Evolutionary conservation across 495 filamentous ascomycete species (phyloP), one percentile per base, ranked within the genome.

Genomic region (Podospora comata): DNA sequence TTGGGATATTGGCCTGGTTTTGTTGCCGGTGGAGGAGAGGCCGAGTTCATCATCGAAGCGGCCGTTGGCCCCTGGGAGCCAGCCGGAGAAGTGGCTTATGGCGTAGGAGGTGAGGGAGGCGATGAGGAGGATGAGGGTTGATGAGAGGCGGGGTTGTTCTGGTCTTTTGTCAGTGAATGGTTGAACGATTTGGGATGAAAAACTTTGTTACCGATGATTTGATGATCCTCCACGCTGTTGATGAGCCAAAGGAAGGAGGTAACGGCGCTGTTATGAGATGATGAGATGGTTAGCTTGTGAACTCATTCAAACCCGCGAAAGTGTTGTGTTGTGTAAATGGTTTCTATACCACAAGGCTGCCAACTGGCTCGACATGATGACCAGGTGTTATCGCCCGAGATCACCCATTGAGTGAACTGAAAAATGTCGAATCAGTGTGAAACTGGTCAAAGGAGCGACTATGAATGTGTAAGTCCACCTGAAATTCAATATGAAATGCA

Each of bases 141-240:
- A 79, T 23, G 82, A 83, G n/a, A 80, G 73, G 13, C 79, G 75
- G 6, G 80, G 81, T 28, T 80, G 75, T 70, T 81, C 81, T 83
- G 66, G 65, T 55, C 1, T n/a, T 32, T 16, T 27, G 28, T 28
- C 5, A 61, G 11, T 61, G 59, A 32, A 28, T 9, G 2, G 59
- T 27, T 32, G 26, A 0, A 16, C 39, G 55, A 26, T 30, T 13
- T 15, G 32, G 13, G 11, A n/a, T 19, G 11, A n/a, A 32, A 16
- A 13, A 9, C 9, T 1, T 60, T 64, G 23, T 54, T 65, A 82
- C 82, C 79, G 58, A 80, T 78, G 32, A 83, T 75, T n/a, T 79
- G 79, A 61, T 85, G 81, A 44, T 76, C 78, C 62, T 85, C 77
- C 19, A 84, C 66, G 5, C 74, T 80, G 65, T 75, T 72, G 5